phyloP scores from a whole-genome alignment of 2,329 filamentous ascomycete genomes.

The Fusarium odoratissimum region DNA sequence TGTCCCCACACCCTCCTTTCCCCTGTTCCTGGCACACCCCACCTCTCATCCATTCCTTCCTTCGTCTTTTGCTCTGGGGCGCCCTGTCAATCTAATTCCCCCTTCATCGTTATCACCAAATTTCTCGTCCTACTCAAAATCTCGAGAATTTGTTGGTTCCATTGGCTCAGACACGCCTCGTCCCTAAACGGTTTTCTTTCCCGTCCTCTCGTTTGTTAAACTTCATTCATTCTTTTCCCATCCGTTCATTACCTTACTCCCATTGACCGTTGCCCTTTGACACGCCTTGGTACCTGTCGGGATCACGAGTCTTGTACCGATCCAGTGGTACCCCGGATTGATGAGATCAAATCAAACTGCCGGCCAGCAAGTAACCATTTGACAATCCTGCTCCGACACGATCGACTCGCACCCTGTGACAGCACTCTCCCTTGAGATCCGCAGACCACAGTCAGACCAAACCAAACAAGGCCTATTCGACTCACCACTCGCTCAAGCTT shows the following conservation, averaged over 20 bases:
- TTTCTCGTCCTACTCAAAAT: constrained; percentile 44
- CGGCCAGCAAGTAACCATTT: constrained; percentile 29
- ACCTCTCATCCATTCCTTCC: constrained; percentile 37
- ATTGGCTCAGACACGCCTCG: constrained; percentile 33
- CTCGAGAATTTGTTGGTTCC: constrained; percentile 25
- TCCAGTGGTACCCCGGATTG: constrained; percentile 35
- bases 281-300: constrained; percentile 9
- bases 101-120: constrained; percentile 44
- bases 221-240: constrained; percentile 30
- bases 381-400: constrained; percentile 15
- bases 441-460: constrained; percentile 26
- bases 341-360: constrained; percentile 39
- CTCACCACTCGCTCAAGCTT: constrained; percentile 22
- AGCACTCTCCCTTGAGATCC: constrained; percentile 41
- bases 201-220: constrained; percentile 28
- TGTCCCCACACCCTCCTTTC: constrained; percentile 29
- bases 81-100: constrained; percentile 43
- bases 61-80: constrained; percentile 29
- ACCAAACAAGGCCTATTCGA: constrained; percentile 21
- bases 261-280: constrained; percentile 22
- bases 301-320: constrained; percentile 25
- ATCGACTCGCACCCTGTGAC: constrained; percentile 21
- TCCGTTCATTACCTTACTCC: constrained; percentile 31
- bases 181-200: constrained; percentile 25
- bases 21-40: constrained; percentile 34